Evolutionary conservation across 1,139 yeast genomes (phyloP).

Genomic region (Taphrina deformans): DNA sequence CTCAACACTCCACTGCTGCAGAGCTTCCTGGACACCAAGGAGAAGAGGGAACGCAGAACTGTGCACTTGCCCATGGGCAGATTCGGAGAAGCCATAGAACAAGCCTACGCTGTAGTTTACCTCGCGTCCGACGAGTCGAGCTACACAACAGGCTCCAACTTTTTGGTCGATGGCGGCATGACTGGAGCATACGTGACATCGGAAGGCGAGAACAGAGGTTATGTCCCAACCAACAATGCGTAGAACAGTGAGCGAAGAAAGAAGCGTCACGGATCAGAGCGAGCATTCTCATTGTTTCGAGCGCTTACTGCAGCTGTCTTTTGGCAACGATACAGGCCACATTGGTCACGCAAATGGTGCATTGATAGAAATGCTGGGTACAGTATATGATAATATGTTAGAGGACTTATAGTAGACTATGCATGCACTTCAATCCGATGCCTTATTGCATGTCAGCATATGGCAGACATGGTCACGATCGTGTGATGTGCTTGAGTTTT

Average conservation of each 20-base stretch:
- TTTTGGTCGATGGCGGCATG: constrained; percentile 80
- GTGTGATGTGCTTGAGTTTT: too few relatives aligned
- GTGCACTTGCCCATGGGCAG: constrained; percentile 53
- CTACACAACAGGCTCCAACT: constrained; percentile 79
- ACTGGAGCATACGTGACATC: constrained; percentile 31
- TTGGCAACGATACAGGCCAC: too few relatives aligned
- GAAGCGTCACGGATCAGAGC: neutral
- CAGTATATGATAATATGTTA: neutral
- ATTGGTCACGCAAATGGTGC: neutral
- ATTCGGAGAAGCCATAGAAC: constrained; percentile 63
- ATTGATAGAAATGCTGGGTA: neutral
- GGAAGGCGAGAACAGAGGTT: constrained; percentile 10
- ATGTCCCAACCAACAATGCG: constrained; percentile 26
- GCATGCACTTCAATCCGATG: neutral
- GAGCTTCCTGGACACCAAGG: constrained; percentile 52
- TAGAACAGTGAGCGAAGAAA: neutral
- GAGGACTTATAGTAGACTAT: neutral
- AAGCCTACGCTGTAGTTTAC: constrained; percentile 79
- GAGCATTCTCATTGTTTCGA: neutral
- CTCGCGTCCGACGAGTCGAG: constrained; percentile 77
- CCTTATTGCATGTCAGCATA: neutral
- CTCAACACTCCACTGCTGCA: constrained; percentile 58
- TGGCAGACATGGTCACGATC: too few relatives aligned
- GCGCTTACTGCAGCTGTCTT: too few relatives aligned
- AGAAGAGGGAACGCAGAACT: constrained; percentile 47